Base-by-base conservation (phyloP, 768 basidiomycete species). In the Rhodosporidiobolus sp. region DNA sequence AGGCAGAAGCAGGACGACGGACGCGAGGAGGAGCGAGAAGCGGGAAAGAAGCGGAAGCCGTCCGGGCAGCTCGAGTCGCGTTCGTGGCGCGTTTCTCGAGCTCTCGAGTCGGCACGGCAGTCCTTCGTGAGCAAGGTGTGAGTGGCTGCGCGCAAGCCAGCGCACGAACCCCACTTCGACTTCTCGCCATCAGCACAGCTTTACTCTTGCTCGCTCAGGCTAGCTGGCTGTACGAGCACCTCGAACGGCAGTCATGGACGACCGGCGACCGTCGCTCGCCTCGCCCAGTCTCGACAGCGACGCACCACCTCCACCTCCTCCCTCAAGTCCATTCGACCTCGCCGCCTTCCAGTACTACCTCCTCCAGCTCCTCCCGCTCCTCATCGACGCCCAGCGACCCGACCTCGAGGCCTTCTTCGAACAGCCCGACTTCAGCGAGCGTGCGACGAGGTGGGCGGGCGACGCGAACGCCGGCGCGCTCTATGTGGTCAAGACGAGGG, bases 401-500 rank as follows among this genome's bases (percentile, higher is more conserved):
- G 91, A 93, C 66, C 83, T 94, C 4, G 84, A 88, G 0, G 79
- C 90, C 48, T 88, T 93, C 75, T 88, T 91, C 77, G 49, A 62
- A 2, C 43, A 35, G 35, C 84, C 85, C 61, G 86, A 87, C 63
- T 94, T 91, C 73, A 85, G 88, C 67, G 90, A 90, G 74, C 87
- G 86, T 76, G 88, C 92, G 30, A 80, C 85, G 60, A 86, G 88
- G 67, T 94, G 93, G 82, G 88, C 90, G 14, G 83, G 83, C 7
- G 92, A 94, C 32, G 38, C 59, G 74, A 87, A 86, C 38, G 88
- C 88, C 11, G 90, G 86, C 22, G 90, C 89, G 38, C 83, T 93
- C 56, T 94, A 93, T 80, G 88, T 94, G 38, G 88, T 91, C 49
- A 92, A 93, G 83, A 83, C 85, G 69, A 88, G 84, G 80, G 88